Percentiles rank a stretch among this genome's conserved stretches.
phyloP scores from a whole-genome alignment of 371 early-diverging fungal genomes.

The Choanephora cucurbitarum region DNA sequence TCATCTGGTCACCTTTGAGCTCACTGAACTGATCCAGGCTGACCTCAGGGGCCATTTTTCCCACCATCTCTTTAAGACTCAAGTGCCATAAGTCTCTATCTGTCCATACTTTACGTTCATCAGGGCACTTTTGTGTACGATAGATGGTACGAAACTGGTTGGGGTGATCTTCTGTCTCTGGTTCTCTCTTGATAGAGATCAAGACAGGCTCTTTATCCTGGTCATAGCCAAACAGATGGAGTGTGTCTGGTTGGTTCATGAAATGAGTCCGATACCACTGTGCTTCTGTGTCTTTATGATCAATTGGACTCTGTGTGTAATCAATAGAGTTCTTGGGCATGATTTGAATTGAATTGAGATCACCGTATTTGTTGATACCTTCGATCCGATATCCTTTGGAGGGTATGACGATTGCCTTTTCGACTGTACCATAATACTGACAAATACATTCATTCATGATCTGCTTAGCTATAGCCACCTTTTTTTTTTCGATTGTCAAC shows the following conservation, averaged over 20 bases:
- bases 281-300: slow-evolving; percentile 36
- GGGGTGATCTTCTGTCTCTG: slow-evolving; percentile 1
- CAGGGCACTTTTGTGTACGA: slow-evolving; percentile 14
- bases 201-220: slow-evolving; percentile 19
- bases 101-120: slow-evolving; percentile 23
- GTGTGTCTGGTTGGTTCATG: slow-evolving; percentile 7
- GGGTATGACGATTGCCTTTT: slow-evolving; percentile 43
- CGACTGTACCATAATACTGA: slow-evolving; percentile 38
- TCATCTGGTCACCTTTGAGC: slow-evolving; percentile 16
- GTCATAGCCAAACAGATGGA: slow-evolving; percentile 29
- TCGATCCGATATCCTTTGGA: slow-evolving; percentile 40
- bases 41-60: slow-evolving; percentile 17
- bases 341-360: neutral
- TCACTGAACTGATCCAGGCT: slow-evolving; percentile 14
- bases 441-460: slow-evolving; percentile 38
- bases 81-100: too few species aligned
- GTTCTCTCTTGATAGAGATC: slow-evolving; percentile 20
- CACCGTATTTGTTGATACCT: slow-evolving; percentile 32
- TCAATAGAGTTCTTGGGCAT: neutral
- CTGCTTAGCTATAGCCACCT: slow-evolving; percentile 24
- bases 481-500: too few species aligned
- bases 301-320: slow-evolving; percentile 6
- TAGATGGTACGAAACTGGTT: slow-evolving; percentile 30
- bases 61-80: slow-evolving; percentile 26
- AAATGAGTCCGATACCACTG: slow-evolving; percentile 37